Conservation (phyloP, 2,329 filamentous ascomycete species). For the Colletotrichum paranaense region DNA sequence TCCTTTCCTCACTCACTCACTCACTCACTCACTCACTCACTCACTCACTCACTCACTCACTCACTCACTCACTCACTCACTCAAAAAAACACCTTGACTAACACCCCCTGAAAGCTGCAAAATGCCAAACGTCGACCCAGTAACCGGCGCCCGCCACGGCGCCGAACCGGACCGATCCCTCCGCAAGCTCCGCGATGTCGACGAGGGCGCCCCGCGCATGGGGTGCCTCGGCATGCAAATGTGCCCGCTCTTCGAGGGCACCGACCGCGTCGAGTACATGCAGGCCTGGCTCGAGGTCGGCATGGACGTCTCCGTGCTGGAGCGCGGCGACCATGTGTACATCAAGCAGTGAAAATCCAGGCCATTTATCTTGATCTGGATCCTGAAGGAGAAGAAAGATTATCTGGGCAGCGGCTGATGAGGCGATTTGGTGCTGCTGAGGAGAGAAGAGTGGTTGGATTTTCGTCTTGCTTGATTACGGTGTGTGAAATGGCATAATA, state of each 20-base stretch:
- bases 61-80: too few species aligned
- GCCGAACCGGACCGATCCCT: conserved; percentile 69
- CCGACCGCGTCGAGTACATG: conserved; percentile 38
- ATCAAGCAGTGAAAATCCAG: conserved; percentile 44
- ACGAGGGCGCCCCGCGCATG: conserved; percentile 65
- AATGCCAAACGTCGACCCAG: conserved; percentile 76
- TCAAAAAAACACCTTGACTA: too few species aligned
- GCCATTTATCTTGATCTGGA: not conserved
- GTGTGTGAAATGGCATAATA: not conserved
- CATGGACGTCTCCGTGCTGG: conserved; percentile 63
- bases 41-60: too few species aligned
- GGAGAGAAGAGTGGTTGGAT: not conserved
- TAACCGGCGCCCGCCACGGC: conserved; percentile 65
- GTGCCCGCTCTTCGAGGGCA: conserved; percentile 62
- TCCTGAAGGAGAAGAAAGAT: not conserved
- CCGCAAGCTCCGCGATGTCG: conserved; percentile 68
- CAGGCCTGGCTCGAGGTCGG: conserved; percentile 65
- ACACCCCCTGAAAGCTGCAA: conserved; percentile 62
- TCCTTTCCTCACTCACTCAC: not conserved
- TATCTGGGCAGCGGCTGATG: not conserved
- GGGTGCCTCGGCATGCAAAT: conserved; percentile 76
- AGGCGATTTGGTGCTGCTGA: not conserved
- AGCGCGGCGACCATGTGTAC: conserved; percentile 58
- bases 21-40: too few species aligned
- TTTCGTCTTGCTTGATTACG: not conserved